These are phyloP conservation scores for Emmonsiellopsis sp. DNA, from an alignment of 2,329 filamentous ascomycete species.

Conservation along the genomic window DNA sequence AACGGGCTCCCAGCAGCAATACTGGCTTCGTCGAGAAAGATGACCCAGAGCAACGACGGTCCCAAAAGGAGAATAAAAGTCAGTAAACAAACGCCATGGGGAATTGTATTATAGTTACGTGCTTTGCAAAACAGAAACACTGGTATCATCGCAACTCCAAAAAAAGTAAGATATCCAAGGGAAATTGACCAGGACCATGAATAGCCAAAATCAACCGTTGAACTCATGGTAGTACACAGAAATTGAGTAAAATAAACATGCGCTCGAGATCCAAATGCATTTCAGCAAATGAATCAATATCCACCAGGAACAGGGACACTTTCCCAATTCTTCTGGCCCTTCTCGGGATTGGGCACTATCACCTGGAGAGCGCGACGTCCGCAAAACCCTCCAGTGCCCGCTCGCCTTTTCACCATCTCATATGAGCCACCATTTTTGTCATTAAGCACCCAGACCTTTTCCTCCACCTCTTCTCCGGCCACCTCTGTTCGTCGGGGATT, in stretches of 20 bases:
- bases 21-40: neutral
- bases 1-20: no score
- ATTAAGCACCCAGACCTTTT: conserved; percentile 34
- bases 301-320: conserved; percentile 28
- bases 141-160: conserved; percentile 1
- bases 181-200: neutral
- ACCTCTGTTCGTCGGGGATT: conserved; percentile 54
- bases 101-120: neutral
- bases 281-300: neutral
- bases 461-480: conserved; percentile 41
- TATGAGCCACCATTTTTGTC: conserved; percentile 26
- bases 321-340: conserved; percentile 38
- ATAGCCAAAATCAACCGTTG: neutral
- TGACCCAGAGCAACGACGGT: no score
- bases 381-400: conserved; percentile 37
- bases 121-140: neutral
- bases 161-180: neutral
- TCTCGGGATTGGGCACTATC: conserved; percentile 32
- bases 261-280: neutral
- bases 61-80: neutral
- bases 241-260: neutral
- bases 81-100: neutral
- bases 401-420: conserved; percentile 27
- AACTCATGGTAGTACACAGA: neutral
- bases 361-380: conserved; percentile 34